Conservation (phyloP, 2,329 filamentous ascomycete genomes). For the Gremmenia infestans region DNA sequence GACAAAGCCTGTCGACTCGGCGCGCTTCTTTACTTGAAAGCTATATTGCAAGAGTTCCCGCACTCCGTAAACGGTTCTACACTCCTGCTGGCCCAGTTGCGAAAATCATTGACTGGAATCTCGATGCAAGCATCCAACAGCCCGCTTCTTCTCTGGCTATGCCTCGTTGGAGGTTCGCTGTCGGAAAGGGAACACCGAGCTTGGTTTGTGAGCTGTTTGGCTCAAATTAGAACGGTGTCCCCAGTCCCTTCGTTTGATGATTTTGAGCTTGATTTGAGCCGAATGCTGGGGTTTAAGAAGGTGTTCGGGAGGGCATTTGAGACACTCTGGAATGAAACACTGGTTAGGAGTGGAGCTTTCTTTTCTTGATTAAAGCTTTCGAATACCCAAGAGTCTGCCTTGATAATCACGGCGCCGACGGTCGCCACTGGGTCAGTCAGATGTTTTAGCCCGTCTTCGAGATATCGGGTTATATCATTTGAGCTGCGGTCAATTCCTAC, state of each 20-base stretch:
- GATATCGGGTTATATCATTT: too few species aligned
- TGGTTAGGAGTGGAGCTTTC: neutral
- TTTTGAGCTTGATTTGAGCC: neutral
- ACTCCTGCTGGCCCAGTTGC: constrained; percentile 16
- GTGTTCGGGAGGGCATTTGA: constrained; percentile 7
- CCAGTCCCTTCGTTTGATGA: neutral
- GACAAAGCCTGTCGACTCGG: constrained; percentile 17
- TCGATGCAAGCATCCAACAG: constrained; percentile 1
- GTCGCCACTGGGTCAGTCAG: too few species aligned
- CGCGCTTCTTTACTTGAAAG: constrained; percentile 19
- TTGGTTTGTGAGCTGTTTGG: constrained; percentile 7
- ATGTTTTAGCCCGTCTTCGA: too few species aligned
- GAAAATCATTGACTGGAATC: constrained; percentile 5
- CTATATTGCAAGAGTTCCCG: constrained; percentile 18
- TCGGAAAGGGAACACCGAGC: neutral
- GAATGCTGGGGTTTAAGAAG: constrained; percentile 5
- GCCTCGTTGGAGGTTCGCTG: constrained; percentile 8
- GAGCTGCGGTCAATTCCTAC: too few species aligned
- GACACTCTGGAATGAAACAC: constrained; percentile 3
- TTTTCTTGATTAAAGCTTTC: neutral
- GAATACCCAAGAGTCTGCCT: too few species aligned
- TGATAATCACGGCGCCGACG: too few species aligned
- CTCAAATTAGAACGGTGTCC: neutral
- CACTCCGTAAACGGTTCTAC: constrained; percentile 12
- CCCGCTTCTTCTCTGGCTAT: constrained; percentile 10